Conservation (phyloP, 2,329 filamentous ascomycete species). For the Colletotrichum sidae region DNA sequence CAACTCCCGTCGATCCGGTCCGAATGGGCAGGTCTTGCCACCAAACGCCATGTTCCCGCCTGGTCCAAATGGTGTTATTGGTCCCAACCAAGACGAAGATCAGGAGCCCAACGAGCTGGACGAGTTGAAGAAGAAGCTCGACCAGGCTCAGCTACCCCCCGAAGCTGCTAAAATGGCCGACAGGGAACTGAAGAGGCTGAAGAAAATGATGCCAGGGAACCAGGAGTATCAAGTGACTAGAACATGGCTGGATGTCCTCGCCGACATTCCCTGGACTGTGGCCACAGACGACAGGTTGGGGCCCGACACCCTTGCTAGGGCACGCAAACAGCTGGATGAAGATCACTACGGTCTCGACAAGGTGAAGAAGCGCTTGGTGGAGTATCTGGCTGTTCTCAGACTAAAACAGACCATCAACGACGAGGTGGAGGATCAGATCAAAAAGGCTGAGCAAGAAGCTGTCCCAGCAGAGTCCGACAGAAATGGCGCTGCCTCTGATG, state of each 20-base stretch:
- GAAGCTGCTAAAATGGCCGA: slow-evolving; percentile 94
- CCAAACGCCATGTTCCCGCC: slow-evolving; percentile 39
- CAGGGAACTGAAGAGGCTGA: slow-evolving; percentile 85
- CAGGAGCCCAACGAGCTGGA: slow-evolving; percentile 91
- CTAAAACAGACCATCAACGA: slow-evolving; percentile 93
- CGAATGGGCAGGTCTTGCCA: slow-evolving; percentile 36
- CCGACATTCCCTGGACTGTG: slow-evolving; percentile 93
- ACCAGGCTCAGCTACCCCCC: slow-evolving; percentile 81
- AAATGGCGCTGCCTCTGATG: slow-evolving; percentile 48
- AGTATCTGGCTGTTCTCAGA: slow-evolving; percentile 95
- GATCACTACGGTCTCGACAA: slow-evolving; percentile 97
- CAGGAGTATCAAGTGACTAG: slow-evolving; percentile 95
- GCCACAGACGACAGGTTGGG: slow-evolving; percentile 89
- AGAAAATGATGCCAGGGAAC: slow-evolving; percentile 96
- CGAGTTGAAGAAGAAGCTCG: slow-evolving; percentile 88
- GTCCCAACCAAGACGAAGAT: slow-evolving; percentile 70
- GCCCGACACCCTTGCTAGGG: slow-evolving; percentile 79
- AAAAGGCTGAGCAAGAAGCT: slow-evolving; percentile 70
- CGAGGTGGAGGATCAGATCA: slow-evolving; percentile 83
- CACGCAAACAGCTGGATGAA: slow-evolving; percentile 90
- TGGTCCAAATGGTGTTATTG: slow-evolving; percentile 44
- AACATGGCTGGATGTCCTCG: slow-evolving; percentile 92
- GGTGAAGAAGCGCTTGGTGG: slow-evolving; percentile 95
- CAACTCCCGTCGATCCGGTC: slow-evolving; percentile 40
- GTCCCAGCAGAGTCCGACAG: slow-evolving; percentile 44